Percentiles rank a stretch among this genome's conserved stretches.
phyloP scores from a whole-genome alignment of 2,329 filamentous ascomycete species.

The Lasiodiplodia hormozganensis region DNA sequence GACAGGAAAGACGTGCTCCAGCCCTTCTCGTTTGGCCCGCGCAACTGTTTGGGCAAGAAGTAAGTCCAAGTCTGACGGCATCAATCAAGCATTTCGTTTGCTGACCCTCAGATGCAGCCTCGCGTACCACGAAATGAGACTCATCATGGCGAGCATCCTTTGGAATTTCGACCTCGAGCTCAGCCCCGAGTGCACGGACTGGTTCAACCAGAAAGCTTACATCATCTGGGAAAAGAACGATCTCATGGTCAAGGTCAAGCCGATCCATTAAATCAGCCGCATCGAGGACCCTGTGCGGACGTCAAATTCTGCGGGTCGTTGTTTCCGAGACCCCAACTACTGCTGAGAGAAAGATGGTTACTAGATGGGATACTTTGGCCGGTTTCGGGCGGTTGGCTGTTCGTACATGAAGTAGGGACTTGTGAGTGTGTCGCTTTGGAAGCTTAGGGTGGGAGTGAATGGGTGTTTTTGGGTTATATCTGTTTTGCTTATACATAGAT shows the following conservation, averaged over 20 bases:
- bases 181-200: constrained; percentile 39
- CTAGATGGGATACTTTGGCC: too few species aligned
- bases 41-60: constrained; percentile 49
- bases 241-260: not conserved
- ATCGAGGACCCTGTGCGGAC: too few species aligned
- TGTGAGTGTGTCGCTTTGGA: too few species aligned
- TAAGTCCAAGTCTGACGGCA: constrained; percentile 33
- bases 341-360: too few species aligned
- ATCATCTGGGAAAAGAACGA: constrained; percentile 47
- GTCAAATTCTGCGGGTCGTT: too few species aligned
- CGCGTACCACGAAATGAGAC: constrained; percentile 51
- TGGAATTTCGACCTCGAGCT: constrained; percentile 50
- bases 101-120: constrained; percentile 31
- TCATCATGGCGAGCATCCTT: constrained; percentile 47
- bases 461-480: too few species aligned
- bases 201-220: constrained; percentile 43
- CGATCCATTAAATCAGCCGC: not conserved
- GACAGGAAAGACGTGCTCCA: constrained; percentile 47
- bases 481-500: too few species aligned
- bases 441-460: too few species aligned
- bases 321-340: too few species aligned
- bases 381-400: too few species aligned
- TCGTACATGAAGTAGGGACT: too few species aligned
- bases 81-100: too few species aligned
- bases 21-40: constrained; percentile 53